phyloP scores from a whole-genome alignment of 768 basidiomycete species.

The Nevesoporus exiguus region DNA sequence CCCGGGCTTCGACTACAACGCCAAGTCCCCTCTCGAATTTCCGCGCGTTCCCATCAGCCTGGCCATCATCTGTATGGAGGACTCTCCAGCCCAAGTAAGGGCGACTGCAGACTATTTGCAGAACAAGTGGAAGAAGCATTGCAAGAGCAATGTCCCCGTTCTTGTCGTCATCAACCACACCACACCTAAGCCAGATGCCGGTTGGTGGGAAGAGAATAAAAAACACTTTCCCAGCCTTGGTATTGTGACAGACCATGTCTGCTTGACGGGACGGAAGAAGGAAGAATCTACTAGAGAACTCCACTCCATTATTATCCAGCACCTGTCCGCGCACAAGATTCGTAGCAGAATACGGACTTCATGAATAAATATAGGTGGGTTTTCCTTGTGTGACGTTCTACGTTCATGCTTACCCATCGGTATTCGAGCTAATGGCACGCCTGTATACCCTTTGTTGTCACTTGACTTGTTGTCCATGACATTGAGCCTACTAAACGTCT shows the following conservation, averaged over 20 bases:
- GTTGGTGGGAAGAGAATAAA: slow-evolving; percentile 24
- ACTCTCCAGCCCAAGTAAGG: slow-evolving; percentile 18
- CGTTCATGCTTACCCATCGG: background rate
- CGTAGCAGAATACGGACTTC: background rate
- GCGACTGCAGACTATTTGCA: slow-evolving; percentile 19
- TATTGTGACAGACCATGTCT: slow-evolving; percentile 14
- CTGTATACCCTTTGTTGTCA: background rate
- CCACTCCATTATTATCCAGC: slow-evolving; percentile 16
- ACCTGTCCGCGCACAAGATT: slow-evolving; percentile 7
- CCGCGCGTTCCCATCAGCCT: slow-evolving; percentile 21
- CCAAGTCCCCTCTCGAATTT: slow-evolving; percentile 18
- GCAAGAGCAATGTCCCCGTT: slow-evolving; percentile 13
- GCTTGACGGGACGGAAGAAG: slow-evolving; percentile 14
- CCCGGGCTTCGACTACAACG: slow-evolving; percentile 19
- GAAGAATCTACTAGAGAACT: slow-evolving; percentile 20
- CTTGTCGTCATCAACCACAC: slow-evolving; percentile 23
- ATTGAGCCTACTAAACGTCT: background rate
- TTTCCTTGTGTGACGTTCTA: background rate
- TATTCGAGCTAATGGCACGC: background rate
- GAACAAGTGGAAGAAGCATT: slow-evolving; percentile 17
- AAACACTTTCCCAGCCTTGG: slow-evolving; percentile 18
- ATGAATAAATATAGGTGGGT: background rate
- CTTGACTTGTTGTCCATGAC: background rate
- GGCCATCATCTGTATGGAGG: slow-evolving; percentile 22
- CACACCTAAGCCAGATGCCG: slow-evolving; percentile 14